Base-by-base conservation (phyloP, 2,329 filamentous ascomycete genomes). In the Exophiala dermatitidis region DNA sequence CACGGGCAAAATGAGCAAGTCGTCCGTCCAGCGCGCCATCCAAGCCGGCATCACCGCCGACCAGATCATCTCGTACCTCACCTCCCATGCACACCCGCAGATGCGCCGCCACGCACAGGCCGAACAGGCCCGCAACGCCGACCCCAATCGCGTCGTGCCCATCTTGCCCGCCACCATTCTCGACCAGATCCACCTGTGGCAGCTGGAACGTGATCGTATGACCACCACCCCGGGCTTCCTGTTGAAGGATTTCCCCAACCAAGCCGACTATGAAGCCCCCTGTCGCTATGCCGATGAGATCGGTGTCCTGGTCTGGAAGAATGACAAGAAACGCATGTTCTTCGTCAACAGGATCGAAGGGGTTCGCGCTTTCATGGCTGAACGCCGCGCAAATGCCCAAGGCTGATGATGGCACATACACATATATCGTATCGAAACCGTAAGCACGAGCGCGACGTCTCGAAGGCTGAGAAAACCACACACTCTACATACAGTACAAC, bases 181-280 rank as follows among this genome's bases (percentile, higher is more conserved):
- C 59, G 93, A 98, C 70, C 93, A 98, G 74, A 96, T 98, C 64
- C 81, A 90, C 1, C 81, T 98, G 19, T 98, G 93, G 93, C 91
- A 98, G 74, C 83, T 97, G 48, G 93, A 98, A 71, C 90, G 91
- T 60, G 93, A 98, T 73, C 81, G 93, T 47, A 94, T 98, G 81
- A 87, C 86, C 68, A 83, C 87, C 1, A 89, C 83, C 3, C 74
- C 79, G 0, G 93, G 93, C 0, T 97, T 89, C 68, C 69, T 97
- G 30, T 95, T 98, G 75, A 85, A 86, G 65, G 91, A 97, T 59
- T 95, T 97, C 66, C 81, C 83, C 41, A 83, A 77, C 42, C 80
- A 88, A 7, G 78, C 82, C 3, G 80, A 81, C 54, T 93, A 75
- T 49, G 71, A 75, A 53, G 69, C 67, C 1, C 68, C 70, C 6